These are phyloP conservation scores for Gentiana macrophylla DNA, from an alignment of 257 asterid genomes.

Conservation along the genomic window DNA sequence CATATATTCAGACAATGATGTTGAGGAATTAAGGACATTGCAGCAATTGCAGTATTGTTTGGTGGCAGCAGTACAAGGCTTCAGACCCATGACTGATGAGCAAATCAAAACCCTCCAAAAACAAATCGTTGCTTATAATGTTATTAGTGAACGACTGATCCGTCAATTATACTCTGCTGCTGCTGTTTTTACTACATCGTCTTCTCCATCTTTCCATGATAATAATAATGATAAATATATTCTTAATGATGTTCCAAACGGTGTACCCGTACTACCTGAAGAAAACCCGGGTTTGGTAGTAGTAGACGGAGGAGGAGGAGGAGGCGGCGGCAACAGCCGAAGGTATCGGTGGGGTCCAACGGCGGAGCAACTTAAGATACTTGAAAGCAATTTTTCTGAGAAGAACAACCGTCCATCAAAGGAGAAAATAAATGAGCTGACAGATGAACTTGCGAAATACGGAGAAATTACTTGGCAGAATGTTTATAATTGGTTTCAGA, in stretches of 20 bases:
- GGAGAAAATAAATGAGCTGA: constrained; percentile 18
- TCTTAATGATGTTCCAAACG: constrained; percentile 17
- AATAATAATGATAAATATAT: constrained; percentile 60
- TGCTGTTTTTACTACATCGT: too few species aligned
- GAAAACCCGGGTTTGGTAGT: too few species aligned
- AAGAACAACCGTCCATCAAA: constrained; percentile 16
- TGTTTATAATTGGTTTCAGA: constrained; percentile 32
- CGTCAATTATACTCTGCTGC: constrained; percentile 52
- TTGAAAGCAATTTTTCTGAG: constrained; percentile 12
- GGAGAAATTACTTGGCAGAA: constrained; percentile 25
- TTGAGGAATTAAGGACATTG: too few species aligned
- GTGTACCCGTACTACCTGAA: constrained; percentile 2
- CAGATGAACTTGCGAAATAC: constrained; percentile 16
- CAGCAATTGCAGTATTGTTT: too few species aligned
- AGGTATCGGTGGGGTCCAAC: constrained; percentile 24
- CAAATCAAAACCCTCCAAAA: constrained; percentile 81
- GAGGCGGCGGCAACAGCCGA: not conserved
- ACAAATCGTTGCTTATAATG: constrained; percentile 79
- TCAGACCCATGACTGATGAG: constrained; percentile 53
- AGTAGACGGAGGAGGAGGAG: too few species aligned
- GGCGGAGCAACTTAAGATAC: constrained; percentile 14
- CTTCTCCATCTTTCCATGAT: constrained; percentile 6
- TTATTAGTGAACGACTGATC: constrained; percentile 65
- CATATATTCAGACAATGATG: too few species aligned
- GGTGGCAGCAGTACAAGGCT: too few species aligned